These are phyloP conservation scores for Withania somnifera DNA, from an alignment of 305 asterid genomes.

Conservation along the genomic window DNA sequence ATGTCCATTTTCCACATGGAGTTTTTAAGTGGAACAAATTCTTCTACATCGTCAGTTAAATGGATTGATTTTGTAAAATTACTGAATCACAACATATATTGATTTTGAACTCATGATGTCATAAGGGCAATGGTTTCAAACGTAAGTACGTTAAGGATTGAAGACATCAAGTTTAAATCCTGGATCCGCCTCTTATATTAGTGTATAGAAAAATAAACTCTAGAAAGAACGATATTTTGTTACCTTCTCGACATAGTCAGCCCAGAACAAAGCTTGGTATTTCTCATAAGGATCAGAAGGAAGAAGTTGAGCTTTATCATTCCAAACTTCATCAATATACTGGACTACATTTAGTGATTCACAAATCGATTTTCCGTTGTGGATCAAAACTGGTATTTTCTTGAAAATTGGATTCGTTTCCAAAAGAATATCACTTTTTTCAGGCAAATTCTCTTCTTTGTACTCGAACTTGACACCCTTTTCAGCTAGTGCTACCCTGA, in stretches of 20 bases:
- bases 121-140: no score
- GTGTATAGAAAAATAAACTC: not conserved
- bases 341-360: slow-evolving; percentile 13
- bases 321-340: slow-evolving; percentile 16
- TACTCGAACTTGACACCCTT: slow-evolving; percentile 8
- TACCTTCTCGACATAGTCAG: slow-evolving; percentile 18
- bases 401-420: slow-evolving; percentile 18
- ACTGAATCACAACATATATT: no score
- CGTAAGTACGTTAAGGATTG: not conserved
- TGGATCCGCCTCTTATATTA: not conserved
- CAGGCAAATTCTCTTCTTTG: slow-evolving; percentile 10
- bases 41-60: no score
- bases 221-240: not conserved
- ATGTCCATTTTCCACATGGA: not conserved
- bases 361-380: slow-evolving; percentile 15
- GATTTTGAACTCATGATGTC: no score
- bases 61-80: no score
- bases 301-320: slow-evolving; percentile 3
- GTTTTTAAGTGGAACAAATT: no score
- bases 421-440: slow-evolving; percentile 9
- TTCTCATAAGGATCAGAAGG: slow-evolving; percentile 17
- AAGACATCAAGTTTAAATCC: not conserved
- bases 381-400: slow-evolving; percentile 14
- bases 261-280: slow-evolving; percentile 22
- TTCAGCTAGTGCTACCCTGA: slow-evolving; percentile 5